These are phyloP conservation scores for Boletus pseudo-olivaceus DNA, from an alignment of 768 basidiomycete species.

Conservation along the genomic window DNA sequence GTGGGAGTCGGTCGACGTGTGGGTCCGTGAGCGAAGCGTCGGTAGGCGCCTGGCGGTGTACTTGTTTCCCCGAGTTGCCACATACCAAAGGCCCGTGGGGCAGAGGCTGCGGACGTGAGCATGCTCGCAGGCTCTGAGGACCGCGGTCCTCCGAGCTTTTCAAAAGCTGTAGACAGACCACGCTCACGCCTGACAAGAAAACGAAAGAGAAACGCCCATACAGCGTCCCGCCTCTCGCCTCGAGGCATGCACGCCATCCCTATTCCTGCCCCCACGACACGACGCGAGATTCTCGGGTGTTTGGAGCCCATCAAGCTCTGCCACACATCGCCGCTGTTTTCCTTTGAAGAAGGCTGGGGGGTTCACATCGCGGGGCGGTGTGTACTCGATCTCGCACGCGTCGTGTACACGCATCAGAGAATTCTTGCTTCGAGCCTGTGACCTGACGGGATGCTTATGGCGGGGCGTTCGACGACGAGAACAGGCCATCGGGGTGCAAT, in stretches of 20 bases:
- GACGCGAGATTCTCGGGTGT: neutral
- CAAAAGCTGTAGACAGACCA: neutral
- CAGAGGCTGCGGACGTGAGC: neutral
- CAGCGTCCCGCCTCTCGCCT: too few relatives aligned
- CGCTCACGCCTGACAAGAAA: neutral
- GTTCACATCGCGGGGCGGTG: too few relatives aligned
- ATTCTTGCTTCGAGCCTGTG: too few relatives aligned
- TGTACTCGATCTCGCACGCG: conserved; percentile 5
- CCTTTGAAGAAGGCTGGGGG: too few relatives aligned
- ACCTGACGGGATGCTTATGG: too few relatives aligned
- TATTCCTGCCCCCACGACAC: too few relatives aligned
- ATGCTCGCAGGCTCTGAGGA: conserved; percentile 2
- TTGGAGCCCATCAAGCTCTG: too few relatives aligned
- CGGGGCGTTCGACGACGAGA: too few relatives aligned
- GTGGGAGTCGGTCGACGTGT: too few relatives aligned
- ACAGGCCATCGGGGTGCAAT: too few relatives aligned
- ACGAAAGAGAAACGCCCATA: neutral
- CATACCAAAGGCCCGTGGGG: neutral
- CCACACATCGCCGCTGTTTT: too few relatives aligned
- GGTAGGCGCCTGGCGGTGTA: too few relatives aligned
- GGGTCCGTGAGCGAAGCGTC: neutral
- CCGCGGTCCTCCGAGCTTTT: conserved; percentile 8
- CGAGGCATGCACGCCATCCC: conserved; percentile 14
- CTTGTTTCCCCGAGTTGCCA: neutral
- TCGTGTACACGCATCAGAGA: neutral